Base-by-base conservation (phyloP, 805 yeast species). In the Yarrowia sp. region DNA sequence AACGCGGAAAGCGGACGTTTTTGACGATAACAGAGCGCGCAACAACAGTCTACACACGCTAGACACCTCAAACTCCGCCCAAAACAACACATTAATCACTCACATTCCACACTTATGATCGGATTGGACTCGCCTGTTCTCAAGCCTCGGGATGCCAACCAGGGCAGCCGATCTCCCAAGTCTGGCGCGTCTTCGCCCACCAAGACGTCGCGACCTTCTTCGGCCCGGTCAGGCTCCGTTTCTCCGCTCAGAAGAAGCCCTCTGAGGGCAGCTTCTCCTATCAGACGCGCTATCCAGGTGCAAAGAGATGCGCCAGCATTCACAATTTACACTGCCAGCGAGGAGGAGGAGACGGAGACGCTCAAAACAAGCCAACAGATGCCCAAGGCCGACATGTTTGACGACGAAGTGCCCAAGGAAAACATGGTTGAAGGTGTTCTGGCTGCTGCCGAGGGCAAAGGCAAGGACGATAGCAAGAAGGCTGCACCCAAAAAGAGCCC, bases 121-220 rank as follows among this genome's bases (percentile, higher is more conserved):
- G 58, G 61, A 19, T 18, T 55, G 27, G 61, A 55, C 47, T 55
- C 61, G 18, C 61, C 61, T n/a, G 47, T 55, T 3, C 61, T 55
- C 33, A 36, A 39, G 38, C 61, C 61, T 29, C 46, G 38, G 35
- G 61, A 55, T 29, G 13, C 46, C 14, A 55, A 55, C 61, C 46
- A 39, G 47, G 22, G 38, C 61, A 55, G 29, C 22, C 47, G 47
- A 14, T 29, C 47, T 7, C 61, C 61, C 35, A 55, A 38, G 36
- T 38, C 46, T 19, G 47, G 27, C 33, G 38, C 61, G 31, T 55
- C 61, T 8, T 55, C 61, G 3, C 61, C 61, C 12, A 6, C 36
- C 38, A 55, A 55, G 38, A 19, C 36, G n/a, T 38, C 36, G 47
- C 47, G 47, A 19, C 47, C 36, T 1, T 38, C 38, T 7, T 55